phyloP scores from a whole-genome alignment of 768 basidiomycete species.

The Sporobolomyces phaffii region DNA sequence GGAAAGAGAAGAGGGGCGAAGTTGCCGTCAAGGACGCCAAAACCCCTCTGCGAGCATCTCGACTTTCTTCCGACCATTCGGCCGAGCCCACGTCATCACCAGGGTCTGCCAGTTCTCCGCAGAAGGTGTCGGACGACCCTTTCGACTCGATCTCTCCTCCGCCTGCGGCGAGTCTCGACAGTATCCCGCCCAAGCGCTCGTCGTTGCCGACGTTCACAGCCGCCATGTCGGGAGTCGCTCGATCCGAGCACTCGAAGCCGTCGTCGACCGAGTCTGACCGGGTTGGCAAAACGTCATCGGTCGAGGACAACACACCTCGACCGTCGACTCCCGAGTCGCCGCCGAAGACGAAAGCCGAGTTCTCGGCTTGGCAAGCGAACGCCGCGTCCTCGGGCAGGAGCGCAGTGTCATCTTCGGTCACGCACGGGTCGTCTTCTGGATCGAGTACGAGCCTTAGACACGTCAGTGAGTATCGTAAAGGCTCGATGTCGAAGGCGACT shows the following conservation, averaged over 20 bases:
- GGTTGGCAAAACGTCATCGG: not conserved
- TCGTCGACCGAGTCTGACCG: too few relatives aligned
- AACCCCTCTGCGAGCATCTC: conserved; percentile 12
- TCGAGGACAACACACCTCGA: conserved; percentile 2
- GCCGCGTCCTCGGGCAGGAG: not conserved
- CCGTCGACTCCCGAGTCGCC: conserved; percentile 1
- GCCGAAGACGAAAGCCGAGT: not conserved
- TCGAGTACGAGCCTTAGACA: conserved; percentile 10
- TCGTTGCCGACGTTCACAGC: not conserved
- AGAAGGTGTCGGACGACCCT: not conserved
- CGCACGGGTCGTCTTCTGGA: not conserved
- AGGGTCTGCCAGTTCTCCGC: not conserved
- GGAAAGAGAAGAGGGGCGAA: not conserved
- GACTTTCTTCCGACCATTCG: not conserved
- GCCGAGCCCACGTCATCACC: not conserved
- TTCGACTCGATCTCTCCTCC: not conserved
- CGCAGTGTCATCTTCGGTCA: not conserved
- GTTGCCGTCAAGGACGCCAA: not conserved
- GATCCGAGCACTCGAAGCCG: not conserved
- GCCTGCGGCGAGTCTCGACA: not conserved
- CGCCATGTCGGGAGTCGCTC: too few relatives aligned
- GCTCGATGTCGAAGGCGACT: not conserved
- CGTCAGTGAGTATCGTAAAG: conserved; percentile 26
- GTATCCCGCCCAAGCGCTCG: not conserved
- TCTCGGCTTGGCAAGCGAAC: not conserved